A percentile compares a stretch with the other conserved stretches of the same genome.
Evolutionary conservation across 2,329 filamentous ascomycete genomes (phyloP).

Genomic region (Lomentospora prolificans): DNA sequence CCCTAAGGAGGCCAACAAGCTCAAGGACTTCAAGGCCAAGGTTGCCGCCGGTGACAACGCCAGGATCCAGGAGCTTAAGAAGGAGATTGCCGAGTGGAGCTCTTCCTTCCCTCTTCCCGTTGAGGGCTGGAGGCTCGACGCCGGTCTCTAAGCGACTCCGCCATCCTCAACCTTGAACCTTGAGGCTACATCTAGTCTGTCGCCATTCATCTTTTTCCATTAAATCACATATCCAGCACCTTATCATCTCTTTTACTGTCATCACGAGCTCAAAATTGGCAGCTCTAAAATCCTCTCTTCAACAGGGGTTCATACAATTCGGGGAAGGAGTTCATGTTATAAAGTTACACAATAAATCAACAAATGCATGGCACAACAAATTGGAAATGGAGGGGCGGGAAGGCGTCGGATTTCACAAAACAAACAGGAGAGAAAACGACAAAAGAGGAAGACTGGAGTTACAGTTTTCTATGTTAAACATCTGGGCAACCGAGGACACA

Average conservation of each 20-base stretch:
- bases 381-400: background rate
- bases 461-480: background rate
- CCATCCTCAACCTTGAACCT: background rate
- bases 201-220: background rate
- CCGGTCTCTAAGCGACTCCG: conserved; percentile 37
- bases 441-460: background rate
- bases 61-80: conserved; percentile 76
- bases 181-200: background rate
- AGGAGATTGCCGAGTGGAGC: conserved; percentile 85
- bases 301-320: conserved; percentile 4
- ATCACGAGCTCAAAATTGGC: background rate
- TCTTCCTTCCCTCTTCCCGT: conserved; percentile 86
- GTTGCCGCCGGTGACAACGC: conserved; percentile 67
- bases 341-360: background rate
- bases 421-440: background rate
- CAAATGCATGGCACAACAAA: background rate
- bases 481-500: background rate
- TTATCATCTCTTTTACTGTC: background rate
- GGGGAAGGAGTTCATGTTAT: background rate
- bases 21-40: conserved; percentile 98
- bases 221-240: background rate
- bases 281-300: conserved; percentile 6
- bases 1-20: conserved; percentile 97
- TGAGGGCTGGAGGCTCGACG: conserved; percentile 57
- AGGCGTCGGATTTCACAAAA: background rate